Evolutionary conservation across 129 eudicot species (phyloP), one percentile per base, ranked within the genome.

Genomic region (Chrysanthemum lavandulifolium): DNA sequence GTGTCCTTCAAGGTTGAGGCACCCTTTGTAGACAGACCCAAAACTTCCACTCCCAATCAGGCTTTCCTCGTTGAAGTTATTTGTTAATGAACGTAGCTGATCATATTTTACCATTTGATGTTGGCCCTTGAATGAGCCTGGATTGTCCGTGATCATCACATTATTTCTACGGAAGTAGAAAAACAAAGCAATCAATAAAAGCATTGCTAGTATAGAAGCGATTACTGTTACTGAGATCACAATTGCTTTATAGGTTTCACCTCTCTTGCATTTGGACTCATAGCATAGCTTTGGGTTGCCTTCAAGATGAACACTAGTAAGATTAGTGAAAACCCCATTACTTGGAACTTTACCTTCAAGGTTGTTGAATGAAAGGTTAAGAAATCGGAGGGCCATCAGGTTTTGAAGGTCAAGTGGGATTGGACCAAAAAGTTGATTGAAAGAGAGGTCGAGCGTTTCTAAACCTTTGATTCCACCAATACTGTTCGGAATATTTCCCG

Each of bases 31-130:
- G 16, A 88, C 95, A 52, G 81, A 72, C 47, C 90, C 90, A 61
- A 88, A 85, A 75, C 93, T 85, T 43, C 96, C 96, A 2, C 45
- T 52, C n/a, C 93, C 96, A 9, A 90, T 69, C 18, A 87, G 63
- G 71, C 85, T 82, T 65, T 74, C 82, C 19, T 70, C 61, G 16
- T 61, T 67, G 68, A 90, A 90, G 68, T 81, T 76, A 9, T 54
- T 45, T 1, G 96, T 90, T 27, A 91, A 86, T 0, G 18, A 63
- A 3, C 91, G 86, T 69, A 90, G 85, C 23, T 87, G 85, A 18
- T 83, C 82, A 29, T 87, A 87, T 25, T 83, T 80, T 15, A 90
- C 79, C 88, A 79, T 85, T 54, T 73, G 75, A 76, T 72, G 90
- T 25, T 79, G 72, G 61, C 81, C 68, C 67, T 76, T 76, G 69